Evolutionary conservation across 148 eudicot species (phyloP), one percentile per base, ranked within the genome.

Genomic region (Vaccinium myrtillus): DNA sequence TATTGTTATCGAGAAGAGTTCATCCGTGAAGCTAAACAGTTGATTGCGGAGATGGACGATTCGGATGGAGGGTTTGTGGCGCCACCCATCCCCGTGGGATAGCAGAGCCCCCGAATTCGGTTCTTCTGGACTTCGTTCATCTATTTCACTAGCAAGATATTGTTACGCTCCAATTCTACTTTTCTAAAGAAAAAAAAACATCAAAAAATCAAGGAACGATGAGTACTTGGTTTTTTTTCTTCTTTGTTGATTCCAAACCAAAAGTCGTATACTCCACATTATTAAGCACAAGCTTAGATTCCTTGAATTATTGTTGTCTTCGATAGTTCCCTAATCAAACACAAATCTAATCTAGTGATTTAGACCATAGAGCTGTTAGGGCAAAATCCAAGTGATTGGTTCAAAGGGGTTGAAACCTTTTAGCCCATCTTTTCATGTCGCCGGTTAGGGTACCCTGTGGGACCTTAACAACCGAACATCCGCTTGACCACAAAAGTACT

Each of bases 391-490:
- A 71, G 78, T 87, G 89, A 87, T 89, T 86, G 90, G 90, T 56
- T 30, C n/a, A 75, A 75, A 80, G 80, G 87, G 86, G 51, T 67
- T 81, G n/a, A 39, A 82, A 56, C 86, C 87, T 88, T 90, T 90
- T 90, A 79, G 89, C 83, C 92, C 90, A 88, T 88, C 90, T 65
- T 88, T 76, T 90, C 84, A 14, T 88, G 92, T 88, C 88, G 21
- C 86, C 87, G 14, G 18, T 80, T 73, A 3, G 83, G 76, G 48
- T 12, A 19, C 39, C 91, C 53, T 8, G 75, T 53, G 85, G 91
- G 89, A 23, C 87, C 91, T 58, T 18, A 21, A 11, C 58, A 67
- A 83, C 43, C 81, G 81, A 65, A 79, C 83, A 82, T 69, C 85
- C 83, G 54, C 88, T 82, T 84, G 83, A 81, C 87, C 89, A 85